Conservation (phyloP, 2,329 filamentous ascomycete genomes). For the Pseudogymnoascus sp. region DNA sequence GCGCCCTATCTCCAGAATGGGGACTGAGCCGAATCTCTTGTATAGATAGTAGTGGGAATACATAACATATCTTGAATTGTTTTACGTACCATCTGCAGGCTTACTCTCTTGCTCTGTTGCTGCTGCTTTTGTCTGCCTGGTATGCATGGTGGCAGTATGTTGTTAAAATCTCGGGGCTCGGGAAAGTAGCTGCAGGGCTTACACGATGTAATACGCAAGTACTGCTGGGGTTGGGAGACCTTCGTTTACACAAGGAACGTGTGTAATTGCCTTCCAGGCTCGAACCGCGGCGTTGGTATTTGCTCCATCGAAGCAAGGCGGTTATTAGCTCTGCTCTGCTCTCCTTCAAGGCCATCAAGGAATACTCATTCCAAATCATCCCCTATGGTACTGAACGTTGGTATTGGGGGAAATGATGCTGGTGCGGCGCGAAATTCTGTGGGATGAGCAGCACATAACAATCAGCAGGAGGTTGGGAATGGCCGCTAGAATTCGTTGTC, state of each 20-base stretch:
- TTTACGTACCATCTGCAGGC: neutral
- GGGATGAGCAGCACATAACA: neutral
- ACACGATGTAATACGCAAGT: neutral
- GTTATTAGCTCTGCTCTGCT: neutral
- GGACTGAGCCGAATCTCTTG: conserved; percentile 4
- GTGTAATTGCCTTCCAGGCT: neutral
- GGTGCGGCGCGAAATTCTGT: neutral
- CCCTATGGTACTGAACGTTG: neutral
- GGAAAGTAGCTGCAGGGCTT: neutral
- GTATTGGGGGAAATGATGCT: neutral
- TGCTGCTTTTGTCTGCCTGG: neutral
- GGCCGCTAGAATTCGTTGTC: no score
- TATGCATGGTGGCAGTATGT: neutral
- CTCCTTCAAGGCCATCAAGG: neutral
- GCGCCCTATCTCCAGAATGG: conserved; percentile 1
- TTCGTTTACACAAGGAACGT: neutral
- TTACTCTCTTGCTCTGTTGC: neutral
- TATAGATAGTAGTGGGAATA: conserved; percentile 8
- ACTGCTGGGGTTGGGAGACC: neutral
- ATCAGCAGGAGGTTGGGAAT: neutral
- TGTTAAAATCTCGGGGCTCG: neutral
- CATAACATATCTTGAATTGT: neutral
- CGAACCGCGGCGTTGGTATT: neutral
- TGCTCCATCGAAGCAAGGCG: neutral
- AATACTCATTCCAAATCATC: neutral